phyloP scores from a whole-genome alignment of 306 rosid species.

The Luffa acutangula region DNA sequence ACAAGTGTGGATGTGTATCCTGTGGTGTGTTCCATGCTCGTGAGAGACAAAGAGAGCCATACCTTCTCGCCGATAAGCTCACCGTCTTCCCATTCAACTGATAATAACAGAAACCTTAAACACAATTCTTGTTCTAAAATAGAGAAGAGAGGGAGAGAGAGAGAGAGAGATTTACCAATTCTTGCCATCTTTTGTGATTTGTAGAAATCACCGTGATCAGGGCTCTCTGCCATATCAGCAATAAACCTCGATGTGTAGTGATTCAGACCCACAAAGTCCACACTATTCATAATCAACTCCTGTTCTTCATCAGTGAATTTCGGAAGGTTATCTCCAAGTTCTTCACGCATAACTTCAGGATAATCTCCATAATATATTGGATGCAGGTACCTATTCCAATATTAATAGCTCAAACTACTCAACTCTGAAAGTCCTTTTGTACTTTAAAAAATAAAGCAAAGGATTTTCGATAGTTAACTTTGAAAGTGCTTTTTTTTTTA shows the following conservation, averaged over 20 bases:
- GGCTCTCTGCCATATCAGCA: conserved; percentile 35
- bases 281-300: conserved; percentile 42
- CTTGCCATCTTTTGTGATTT: conserved; percentile 44
- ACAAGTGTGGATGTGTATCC: background rate
- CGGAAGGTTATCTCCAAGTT: conserved; percentile 75
- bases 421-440: background rate
- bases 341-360: conserved; percentile 66
- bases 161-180: conserved; percentile 33
- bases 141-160: no score
- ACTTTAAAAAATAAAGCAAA: background rate
- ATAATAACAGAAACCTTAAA: conserved; percentile 16
- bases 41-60: conserved; percentile 12
- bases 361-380: conserved; percentile 75
- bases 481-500: background rate
- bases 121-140: background rate
- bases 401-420: background rate
- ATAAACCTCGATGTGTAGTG: conserved; percentile 86
- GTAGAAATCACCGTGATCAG: conserved; percentile 32
- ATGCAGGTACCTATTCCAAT: conserved; percentile 51
- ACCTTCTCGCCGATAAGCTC: conserved; percentile 82
- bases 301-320: conserved; percentile 66
- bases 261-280: conserved; percentile 78
- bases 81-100: conserved; percentile 87
- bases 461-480: no score
- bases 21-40: background rate